Base-by-base conservation (phyloP, 192 early-diverging fungal genomes). In the Paraglomus brasilianum region DNA sequence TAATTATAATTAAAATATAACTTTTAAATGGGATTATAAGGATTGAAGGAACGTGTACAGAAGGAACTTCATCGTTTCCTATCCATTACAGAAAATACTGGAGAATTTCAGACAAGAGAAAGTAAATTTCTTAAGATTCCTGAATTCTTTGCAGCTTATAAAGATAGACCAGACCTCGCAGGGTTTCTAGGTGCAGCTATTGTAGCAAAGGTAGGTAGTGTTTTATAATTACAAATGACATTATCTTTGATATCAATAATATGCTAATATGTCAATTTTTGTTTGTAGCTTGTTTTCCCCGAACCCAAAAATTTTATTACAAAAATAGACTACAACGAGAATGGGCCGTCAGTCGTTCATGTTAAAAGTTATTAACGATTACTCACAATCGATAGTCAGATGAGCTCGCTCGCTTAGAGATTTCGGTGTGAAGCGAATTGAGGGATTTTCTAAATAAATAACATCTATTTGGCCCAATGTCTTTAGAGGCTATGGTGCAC, bases 241-340 rank as follows among this genome's bases (percentile, higher is more conserved):
- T 38, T 41, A 6, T 36, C 48, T 44, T 71, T 22, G 40, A 51
- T 17, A 42, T 24, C 42, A 0, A n/a, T 11, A 41, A 65, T 30
- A 22, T 41, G 15, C 40, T 39, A 9, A n/a, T 24, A 47, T 1
- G 22, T 53, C 56, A 9, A 51, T 50, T 68, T 8, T 19, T 39
- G 52, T 49, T 65, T 22, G 1, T 64, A 84, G 82, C 75, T 84
- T 40, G 81, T 86, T 17, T 83, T 92, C 77, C 78, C 82, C 19
- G 86, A 89, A 59, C 75, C 85, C 24, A 84, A 82, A 49, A 83
- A 88, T 77, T 87, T 87, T 75, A 83, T 90, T 65, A 85, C 81
- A 48, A 86, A 93, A 78, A 82, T 87, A 21, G 95, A 98, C 77
- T 98, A 98, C 76, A 96, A 96, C 77, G 92, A 96, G 50, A 77